Evolutionary conservation across 2,329 filamentous ascomycete species (phyloP), one percentile per base, ranked within the genome.

Genomic region (Microsporum ferrugineum): DNA sequence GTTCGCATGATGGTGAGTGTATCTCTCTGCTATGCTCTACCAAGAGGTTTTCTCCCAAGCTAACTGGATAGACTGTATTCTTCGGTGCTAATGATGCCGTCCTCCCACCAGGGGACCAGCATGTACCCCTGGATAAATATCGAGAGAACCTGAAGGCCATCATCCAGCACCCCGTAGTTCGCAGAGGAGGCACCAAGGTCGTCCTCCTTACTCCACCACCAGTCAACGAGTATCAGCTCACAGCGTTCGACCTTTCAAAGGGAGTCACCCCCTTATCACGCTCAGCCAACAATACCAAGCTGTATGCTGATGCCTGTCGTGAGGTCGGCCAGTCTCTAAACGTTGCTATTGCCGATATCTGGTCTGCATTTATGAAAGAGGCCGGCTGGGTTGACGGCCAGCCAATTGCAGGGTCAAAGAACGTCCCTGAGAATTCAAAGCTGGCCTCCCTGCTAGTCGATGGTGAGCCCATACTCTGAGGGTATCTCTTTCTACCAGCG

Each of bases 1-100:
- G 71, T 78, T 47, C 71, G 73, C 12, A 69, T 78, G 39, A 74
- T 78, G 74, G 76, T 78, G 70, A 58, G 41, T n/a, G 38, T 17
- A 17, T 27, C 38, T 41, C 5, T 12, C 5, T n/a, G 8, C 10
- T 33, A 1, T 12, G 10, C 12, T 53, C 33, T 51, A 27, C 49
- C 27, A 14, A 33, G 31, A 4, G 17, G 6, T 23, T 23, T 23
- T 23, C 17, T 23, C 17, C 31, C 17, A 12, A 17, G 33, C 33
- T 53, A 36, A 38, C 12, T 17, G 17, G 45, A 23, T 62, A 91
- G 88, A 78, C 88, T 43, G 75, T 96, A 62, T 86, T 95, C 66
- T 85, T 96, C 63, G 94, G 94, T 17, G 89, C 94, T 67, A 97
- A 99, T 71, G 94, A 97, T 73, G 87, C 92, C 2, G 85, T 85